Conservation (phyloP, 768 basidiomycete genomes). For the Chalciporus pseudorubinellus region DNA sequence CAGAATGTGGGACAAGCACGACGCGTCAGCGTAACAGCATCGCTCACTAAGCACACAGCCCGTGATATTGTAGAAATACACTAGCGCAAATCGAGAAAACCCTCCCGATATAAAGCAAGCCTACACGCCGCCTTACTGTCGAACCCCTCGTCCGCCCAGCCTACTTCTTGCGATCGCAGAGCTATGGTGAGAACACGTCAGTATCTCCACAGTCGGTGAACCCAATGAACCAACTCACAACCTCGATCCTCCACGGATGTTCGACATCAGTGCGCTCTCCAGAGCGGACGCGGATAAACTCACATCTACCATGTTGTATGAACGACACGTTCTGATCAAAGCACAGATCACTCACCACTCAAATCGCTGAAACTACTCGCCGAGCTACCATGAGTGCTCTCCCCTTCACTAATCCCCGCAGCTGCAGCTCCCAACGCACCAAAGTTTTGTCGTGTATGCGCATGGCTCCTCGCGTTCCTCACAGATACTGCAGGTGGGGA, state of each 20-base stretch:
- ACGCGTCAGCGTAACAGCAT: slow-evolving; percentile 15
- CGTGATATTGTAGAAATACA: slow-evolving; percentile 6
- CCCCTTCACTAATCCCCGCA: slow-evolving; percentile 48
- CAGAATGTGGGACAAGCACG: slow-evolving; percentile 21
- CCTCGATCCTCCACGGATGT: slow-evolving; percentile 66
- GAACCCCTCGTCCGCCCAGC: slow-evolving; percentile 23
- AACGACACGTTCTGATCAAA: background rate
- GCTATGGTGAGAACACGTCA: slow-evolving; percentile 19
- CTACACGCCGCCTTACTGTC: slow-evolving; percentile 21
- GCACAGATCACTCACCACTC: slow-evolving; percentile 56
- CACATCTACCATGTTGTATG: slow-evolving; percentile 43
- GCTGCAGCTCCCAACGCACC: slow-evolving; percentile 35
- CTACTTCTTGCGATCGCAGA: slow-evolving; percentile 37
- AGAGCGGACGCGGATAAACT: slow-evolving; percentile 77
- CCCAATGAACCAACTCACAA: slow-evolving; percentile 49
- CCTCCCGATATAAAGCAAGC: background rate
- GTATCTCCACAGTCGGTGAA: background rate
- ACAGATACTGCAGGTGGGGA: slow-evolving; percentile 61
- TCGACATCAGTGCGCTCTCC: slow-evolving; percentile 78
- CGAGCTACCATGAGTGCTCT: slow-evolving; percentile 66
- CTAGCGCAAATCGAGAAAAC: background rate
- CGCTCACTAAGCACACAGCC: slow-evolving; percentile 13
- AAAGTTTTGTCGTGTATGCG: slow-evolving; percentile 46
- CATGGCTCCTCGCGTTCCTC: slow-evolving; percentile 51
- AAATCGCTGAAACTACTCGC: slow-evolving; percentile 85